phyloP scores from a whole-genome alignment of 2,329 filamentous ascomycete species.

The Penicillium sp. region DNA sequence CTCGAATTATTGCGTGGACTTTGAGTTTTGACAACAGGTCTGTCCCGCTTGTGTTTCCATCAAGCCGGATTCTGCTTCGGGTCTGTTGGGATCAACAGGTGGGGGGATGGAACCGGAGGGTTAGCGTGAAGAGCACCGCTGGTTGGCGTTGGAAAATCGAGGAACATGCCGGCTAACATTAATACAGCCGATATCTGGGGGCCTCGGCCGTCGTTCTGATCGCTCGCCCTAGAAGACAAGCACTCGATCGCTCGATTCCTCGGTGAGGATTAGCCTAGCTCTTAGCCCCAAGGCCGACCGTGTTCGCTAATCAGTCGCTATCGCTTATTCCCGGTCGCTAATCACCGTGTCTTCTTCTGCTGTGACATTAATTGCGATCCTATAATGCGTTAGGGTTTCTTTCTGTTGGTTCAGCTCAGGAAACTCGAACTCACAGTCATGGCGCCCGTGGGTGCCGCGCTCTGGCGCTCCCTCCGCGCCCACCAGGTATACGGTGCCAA shows the following conservation, averaged over 20 bases:
- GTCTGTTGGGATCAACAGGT: constrained; percentile 13
- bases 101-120: constrained; percentile 6
- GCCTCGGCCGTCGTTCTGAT: constrained; percentile 3
- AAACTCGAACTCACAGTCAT: constrained; percentile 29
- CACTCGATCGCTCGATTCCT: not conserved
- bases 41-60: not conserved
- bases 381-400: not conserved
- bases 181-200: not conserved
- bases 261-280: not conserved
- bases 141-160: not conserved
- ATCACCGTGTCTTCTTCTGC: not conserved
- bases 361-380: not conserved
- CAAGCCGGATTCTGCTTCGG: not conserved
- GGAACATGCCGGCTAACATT: not conserved
- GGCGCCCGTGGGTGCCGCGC: constrained; percentile 61
- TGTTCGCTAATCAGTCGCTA: not conserved
- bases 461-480: constrained; percentile 71
- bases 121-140: not conserved
- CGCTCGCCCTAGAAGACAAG: not conserved
- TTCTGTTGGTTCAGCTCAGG: not conserved
- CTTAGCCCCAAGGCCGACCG: not conserved
- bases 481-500: constrained; percentile 84
- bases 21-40: not conserved
- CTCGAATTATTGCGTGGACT: not conserved
- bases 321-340: constrained; percentile 2